Evolutionary conservation across 2,329 filamentous ascomycete species (phyloP), one percentile per base, ranked within the genome.

Genomic region (Gaeumannomyces tritici): DNA sequence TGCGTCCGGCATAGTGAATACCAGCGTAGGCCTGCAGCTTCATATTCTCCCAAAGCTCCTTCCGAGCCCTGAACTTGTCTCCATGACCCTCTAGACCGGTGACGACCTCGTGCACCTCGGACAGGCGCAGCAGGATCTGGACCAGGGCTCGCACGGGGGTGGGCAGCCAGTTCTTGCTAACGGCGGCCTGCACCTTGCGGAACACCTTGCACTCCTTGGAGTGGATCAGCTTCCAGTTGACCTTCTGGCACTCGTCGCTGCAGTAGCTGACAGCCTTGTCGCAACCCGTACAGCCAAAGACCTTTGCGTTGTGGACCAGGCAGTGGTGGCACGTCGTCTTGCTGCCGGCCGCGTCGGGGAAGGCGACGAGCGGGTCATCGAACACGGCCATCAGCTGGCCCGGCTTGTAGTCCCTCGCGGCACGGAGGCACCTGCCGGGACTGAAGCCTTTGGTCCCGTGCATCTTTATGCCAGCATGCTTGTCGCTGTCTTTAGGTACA

Each of bases 111-210:
- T 62, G 66, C 63, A 72, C 65, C 1, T 60, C 47, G n/a, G 60
- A 27, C 64, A 74, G 69, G 26, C 69, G 73, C 55, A 83, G 64
- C 59, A 86, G 71, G 4, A 81, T 72, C 70, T 83, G 81, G 57
- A 85, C 69, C 18, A 84, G 72, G 2, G 80, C 81, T 33, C 84
- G 75, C 28, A 84, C 80, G 0, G 81, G 78, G 1, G 84, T 85
- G 1, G 84, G 85, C 62, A 85, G 66, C 67, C 66, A 69, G 55
- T 70, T 71, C 64, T 68, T 69, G 21, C 68, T 71, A 26, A 65
- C 69, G 55, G 67, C 67, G 8, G 72, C 69, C 57, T 70, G 69
- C 26, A 80, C 75, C 59, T 74, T 76, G 65, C 70, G 67, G 64
- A 81, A 74, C 35, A 75, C 71, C 31, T 72, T 71, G 74, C 85